These are phyloP conservation scores for Hanseniaspora clermontiae DNA, from an alignment of 805 yeast species.

Conservation along the genomic window DNA sequence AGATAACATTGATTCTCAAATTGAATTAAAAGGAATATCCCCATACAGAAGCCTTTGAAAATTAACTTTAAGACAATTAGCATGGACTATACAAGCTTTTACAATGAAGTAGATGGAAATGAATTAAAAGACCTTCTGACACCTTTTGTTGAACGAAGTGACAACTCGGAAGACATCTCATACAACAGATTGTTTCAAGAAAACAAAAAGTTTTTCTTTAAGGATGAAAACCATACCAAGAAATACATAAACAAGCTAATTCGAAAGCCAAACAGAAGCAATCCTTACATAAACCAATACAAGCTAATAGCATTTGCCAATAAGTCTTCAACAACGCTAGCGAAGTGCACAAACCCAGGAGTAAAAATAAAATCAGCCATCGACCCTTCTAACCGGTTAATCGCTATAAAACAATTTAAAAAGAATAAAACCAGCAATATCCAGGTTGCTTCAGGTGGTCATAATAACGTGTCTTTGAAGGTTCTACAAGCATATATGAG, in stretches of 20 bases:
- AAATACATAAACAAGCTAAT: neutral
- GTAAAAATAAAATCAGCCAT: slow-evolving; percentile 25
- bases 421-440: slow-evolving; percentile 20
- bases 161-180: neutral
- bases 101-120: neutral
- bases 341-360: slow-evolving; percentile 12
- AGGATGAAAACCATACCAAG: neutral
- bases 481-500: slow-evolving; percentile 20
- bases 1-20: too few species aligned
- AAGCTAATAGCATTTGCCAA: slow-evolving; percentile 1
- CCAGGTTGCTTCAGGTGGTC: slow-evolving; percentile 25
- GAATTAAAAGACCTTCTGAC: neutral
- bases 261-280: neutral
- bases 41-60: too few species aligned
- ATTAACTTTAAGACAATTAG: neutral
- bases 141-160: neutral
- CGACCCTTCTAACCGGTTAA: slow-evolving; percentile 11
- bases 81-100: slow-evolving; percentile 3
- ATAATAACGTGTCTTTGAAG: neutral
- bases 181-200: slow-evolving; percentile 11
- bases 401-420: slow-evolving; percentile 24
- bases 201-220: slow-evolving; percentile 1
- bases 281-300: slow-evolving; percentile 12
- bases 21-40: too few species aligned
- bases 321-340: slow-evolving; percentile 2